Base-by-base conservation (phyloP, 257 asterid species). In the Nicotiana tomentosiformis region DNA sequence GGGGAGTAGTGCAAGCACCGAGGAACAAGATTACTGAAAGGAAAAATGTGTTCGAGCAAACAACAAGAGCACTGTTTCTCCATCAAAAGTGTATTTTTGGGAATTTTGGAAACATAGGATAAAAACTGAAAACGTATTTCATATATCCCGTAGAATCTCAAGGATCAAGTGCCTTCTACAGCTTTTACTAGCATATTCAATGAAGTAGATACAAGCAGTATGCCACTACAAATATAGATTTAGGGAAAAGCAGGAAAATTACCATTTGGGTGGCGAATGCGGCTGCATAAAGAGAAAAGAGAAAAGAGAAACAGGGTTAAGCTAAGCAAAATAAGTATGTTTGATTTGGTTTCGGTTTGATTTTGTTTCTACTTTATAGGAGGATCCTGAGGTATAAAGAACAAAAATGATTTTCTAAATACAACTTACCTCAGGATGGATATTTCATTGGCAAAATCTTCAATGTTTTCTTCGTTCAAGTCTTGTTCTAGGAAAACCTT, bases 201-300 rank as follows among this genome's bases (percentile, higher is more conserved):
- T 14, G 18, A 57, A 77, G 70, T 53, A 43, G 65, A 16, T 23
- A 78, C 33, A 35, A 8, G 46, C 23, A 80, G 56, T 39, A 29
- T 26, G 51, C 10, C 58, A 62, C 6, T 15, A 58, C 82, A 16
- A 30, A 26, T 20, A 67, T 30, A 29, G 81, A 29, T 67, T 49
- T 64, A 37, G 69, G 51, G 82, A 81, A 82, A 77, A 49, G 83
- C 51, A 87, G 85, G 82, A 82, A 83, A 77, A 78, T 89, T 94
- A 95, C 99, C 98, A 84, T 95, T 95, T 70, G 99, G 99, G 90
- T 95, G 99, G 88, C 97, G 97, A 81, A 91, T 85, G 78, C 99
- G 97, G 88, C 98, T 93, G 97, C 91, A 91, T 65, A 81, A 72
- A 77, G 67, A 64, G 85, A 87, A 88, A 72, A 77, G 67, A 64